Base-by-base conservation (phyloP, 305 asterid genomes). In the Rubia balearica region DNA sequence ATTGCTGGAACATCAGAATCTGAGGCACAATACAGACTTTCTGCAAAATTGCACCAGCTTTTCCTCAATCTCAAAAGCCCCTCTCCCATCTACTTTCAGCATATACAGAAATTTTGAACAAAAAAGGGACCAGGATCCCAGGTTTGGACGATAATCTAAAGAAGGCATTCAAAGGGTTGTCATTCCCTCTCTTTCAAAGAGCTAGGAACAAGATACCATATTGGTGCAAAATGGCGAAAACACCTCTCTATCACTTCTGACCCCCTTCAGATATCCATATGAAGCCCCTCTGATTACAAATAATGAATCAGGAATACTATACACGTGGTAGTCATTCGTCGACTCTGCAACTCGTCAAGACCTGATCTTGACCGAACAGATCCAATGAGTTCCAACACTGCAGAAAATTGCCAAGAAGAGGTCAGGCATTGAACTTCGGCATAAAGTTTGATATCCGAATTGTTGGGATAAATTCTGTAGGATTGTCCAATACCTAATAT, bases 401-500 rank as follows among this genome's bases (percentile, higher is more conserved):
- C 70, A 66, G 68, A 24, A 67, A 56, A 43, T 17, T 24, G 68
- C 16, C 24, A 46, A 55, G 8, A 30, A 57, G 10, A 13, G 48
- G 45, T 55, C 53, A 40, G 55, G 27, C 36, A 40, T 10, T 56
- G 53, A 55, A 55, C 14, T 55, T 69, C 72, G 51, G 51, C 21
- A 14, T 41, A 17, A 11, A 55, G 10, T 12, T 30, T 13, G 43
- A 5, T 11, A 33, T 13, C 41, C 19, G 14, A 11, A 11, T 19
- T 53, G 4, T 38, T 19, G 0, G 24, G 30, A 0, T n/a, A 33
- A 38, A 14, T 36, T 19, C 41, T 27, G 13, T 3, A 5, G 45
- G 30, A 51, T 51, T 17, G 19, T 6, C 40, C 6, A 3, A 9
- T 72, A 72, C 75, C 70, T 46, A 33, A 21, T 43, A 74, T 81